These are phyloP conservation scores for Spathaspora girioi DNA, from an alignment of 805 yeast genomes.

Conservation along the genomic window DNA sequence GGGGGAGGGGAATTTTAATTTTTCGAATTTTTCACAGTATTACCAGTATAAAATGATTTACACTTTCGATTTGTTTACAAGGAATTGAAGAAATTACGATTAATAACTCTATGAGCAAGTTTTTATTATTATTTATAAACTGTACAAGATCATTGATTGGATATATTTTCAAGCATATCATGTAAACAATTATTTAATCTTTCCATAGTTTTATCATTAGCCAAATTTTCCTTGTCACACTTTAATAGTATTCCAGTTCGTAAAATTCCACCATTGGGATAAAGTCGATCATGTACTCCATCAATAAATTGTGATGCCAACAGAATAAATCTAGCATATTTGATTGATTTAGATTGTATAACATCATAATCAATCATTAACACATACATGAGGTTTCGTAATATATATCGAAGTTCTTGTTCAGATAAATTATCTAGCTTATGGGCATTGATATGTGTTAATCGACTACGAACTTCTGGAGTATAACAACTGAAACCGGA, in stretches of 20 bases:
- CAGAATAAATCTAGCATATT: constrained; percentile 24
- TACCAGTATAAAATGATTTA: background rate
- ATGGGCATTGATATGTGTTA: background rate
- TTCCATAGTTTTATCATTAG: constrained; percentile 9
- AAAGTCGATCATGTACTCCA: constrained; percentile 24
- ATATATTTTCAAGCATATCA: constrained; percentile 16
- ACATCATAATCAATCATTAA: constrained; percentile 26
- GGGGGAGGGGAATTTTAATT: background rate
- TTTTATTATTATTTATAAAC: too few species aligned
- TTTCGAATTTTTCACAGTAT: background rate
- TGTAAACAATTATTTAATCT: constrained; percentile 22
- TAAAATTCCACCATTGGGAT: constrained; percentile 12
- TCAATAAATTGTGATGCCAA: constrained; percentile 27
- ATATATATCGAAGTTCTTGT: constrained; percentile 24
- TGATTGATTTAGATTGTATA: constrained; percentile 22
- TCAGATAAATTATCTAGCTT: constrained; percentile 22
- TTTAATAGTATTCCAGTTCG: background rate
- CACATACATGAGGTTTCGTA: constrained; percentile 33
- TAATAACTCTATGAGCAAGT: too few species aligned
- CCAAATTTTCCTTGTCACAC: background rate
- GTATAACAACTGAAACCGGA: background rate
- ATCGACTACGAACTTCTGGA: background rate
- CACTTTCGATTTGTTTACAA: too few species aligned
- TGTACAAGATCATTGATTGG: background rate
- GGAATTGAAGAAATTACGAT: too few species aligned